A percentile compares a stretch with the other conserved stretches of the same genome.
Conservation (phyloP, 805 yeast genomes). For the Candida sanyiensis region DNA sequence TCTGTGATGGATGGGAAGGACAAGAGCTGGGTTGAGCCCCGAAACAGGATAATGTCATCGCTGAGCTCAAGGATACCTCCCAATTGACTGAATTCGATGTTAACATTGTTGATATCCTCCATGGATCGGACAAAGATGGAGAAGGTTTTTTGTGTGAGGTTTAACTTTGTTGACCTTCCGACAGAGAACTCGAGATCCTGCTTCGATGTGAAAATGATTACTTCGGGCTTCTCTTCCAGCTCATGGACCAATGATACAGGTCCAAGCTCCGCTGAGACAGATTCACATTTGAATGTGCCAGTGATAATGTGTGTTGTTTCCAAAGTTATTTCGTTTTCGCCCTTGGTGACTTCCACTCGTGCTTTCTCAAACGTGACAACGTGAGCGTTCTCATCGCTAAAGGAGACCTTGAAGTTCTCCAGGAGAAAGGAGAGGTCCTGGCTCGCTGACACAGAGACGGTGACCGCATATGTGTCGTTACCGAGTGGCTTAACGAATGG, state of each 20-base stretch:
- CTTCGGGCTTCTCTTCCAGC: constrained; percentile 2
- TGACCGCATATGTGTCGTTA: constrained; percentile 12
- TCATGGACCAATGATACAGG: constrained; percentile 24
- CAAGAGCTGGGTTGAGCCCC: constrained; percentile 2
- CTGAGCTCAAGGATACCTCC: constrained; percentile 6
- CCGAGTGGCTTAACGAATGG: constrained; percentile 12
- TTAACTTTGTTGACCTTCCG: constrained; percentile 15
- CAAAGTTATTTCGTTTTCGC: constrained; percentile 15
- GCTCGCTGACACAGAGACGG: constrained; percentile 5
- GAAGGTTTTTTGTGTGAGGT: constrained; percentile 16
- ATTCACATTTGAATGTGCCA: constrained; percentile 31
- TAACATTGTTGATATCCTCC: constrained; percentile 5
- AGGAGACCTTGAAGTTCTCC: constrained; percentile 20
- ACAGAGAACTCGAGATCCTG: constrained; percentile 19
- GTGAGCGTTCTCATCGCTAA: constrained; percentile 14
- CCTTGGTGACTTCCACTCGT: constrained; percentile 1
- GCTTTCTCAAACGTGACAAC: constrained; percentile 5
- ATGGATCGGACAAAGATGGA: constrained; percentile 15
- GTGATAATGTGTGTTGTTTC: constrained; percentile 26
- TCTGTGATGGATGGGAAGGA: background rate
- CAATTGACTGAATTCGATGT: constrained; percentile 9
- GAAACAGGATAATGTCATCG: background rate
- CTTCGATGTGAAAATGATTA: constrained; percentile 12
- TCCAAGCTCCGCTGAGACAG: constrained; percentile 24
- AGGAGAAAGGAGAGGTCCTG: constrained; percentile 20